Conservation (phyloP, 345 rosid genomes). For the Melaleuca alternifolia region DNA sequence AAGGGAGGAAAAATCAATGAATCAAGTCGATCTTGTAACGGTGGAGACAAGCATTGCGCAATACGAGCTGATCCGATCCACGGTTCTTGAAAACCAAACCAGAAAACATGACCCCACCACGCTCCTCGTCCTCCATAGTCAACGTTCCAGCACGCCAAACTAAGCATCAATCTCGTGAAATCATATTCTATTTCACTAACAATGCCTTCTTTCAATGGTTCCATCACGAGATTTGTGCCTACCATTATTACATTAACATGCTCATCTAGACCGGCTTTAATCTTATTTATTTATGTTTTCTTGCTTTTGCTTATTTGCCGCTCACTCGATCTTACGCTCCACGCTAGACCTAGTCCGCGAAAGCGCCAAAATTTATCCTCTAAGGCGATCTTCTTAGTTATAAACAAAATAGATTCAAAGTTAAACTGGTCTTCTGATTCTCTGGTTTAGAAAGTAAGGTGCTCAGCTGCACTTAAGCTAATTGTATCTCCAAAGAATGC, state of each 20-base stretch:
- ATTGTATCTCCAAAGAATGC: neutral
- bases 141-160: neutral
- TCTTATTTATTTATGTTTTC: neutral
- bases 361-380: neutral
- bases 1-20: neutral
- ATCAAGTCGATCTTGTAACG: neutral
- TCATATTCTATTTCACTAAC: neutral
- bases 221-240: constrained; percentile 26
- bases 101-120: neutral
- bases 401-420: neutral
- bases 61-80: neutral
- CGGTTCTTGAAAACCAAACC: neutral
- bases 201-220: neutral
- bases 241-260: neutral
- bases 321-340: neutral
- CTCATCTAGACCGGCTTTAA: neutral
- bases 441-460: neutral
- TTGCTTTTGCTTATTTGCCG: neutral
- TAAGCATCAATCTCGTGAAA: neutral
- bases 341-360: neutral
- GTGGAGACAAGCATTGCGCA: neutral
- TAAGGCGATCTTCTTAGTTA: neutral
- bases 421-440: neutral
- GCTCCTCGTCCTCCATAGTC: neutral
- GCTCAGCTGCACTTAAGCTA: neutral